phyloP scores from a whole-genome alignment of 148 eudicot species.

The Camellia japonica region DNA sequence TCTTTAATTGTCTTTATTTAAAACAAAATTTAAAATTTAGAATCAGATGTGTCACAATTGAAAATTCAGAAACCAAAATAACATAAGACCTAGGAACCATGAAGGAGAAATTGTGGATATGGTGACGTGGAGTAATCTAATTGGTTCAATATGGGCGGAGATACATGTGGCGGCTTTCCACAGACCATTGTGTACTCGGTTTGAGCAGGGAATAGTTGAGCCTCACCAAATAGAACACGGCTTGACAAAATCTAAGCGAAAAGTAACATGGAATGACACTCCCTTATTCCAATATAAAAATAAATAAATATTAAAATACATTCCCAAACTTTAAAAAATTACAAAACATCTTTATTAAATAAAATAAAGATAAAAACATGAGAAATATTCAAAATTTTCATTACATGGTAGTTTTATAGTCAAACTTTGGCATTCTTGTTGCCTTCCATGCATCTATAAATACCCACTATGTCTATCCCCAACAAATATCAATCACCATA shows the following conservation, averaged over 20 bases:
- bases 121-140: not conserved
- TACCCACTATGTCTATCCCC: not conserved
- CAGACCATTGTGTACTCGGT: not conserved
- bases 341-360: not conserved
- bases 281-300: too few relatives aligned
- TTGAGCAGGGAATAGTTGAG: not conserved
- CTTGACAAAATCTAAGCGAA: not conserved
- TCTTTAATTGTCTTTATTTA: too few relatives aligned
- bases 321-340: not conserved
- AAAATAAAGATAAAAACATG: not conserved
- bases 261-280: not conserved
- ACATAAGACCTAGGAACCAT: too few relatives aligned
- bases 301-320: too few relatives aligned
- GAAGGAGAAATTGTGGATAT: too few relatives aligned
- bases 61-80: too few relatives aligned
- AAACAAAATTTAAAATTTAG: too few relatives aligned
- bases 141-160: not conserved
- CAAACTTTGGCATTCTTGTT: not conserved
- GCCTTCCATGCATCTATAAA: not conserved
- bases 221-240: not conserved
- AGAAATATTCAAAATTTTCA: not conserved
- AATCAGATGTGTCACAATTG: too few relatives aligned
- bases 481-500: not conserved
- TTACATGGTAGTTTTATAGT: not conserved
- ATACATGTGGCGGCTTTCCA: not conserved